Evolutionary conservation across 2,329 filamentous ascomycete species (phyloP).

Genomic region (Talaromyces sp.): DNA sequence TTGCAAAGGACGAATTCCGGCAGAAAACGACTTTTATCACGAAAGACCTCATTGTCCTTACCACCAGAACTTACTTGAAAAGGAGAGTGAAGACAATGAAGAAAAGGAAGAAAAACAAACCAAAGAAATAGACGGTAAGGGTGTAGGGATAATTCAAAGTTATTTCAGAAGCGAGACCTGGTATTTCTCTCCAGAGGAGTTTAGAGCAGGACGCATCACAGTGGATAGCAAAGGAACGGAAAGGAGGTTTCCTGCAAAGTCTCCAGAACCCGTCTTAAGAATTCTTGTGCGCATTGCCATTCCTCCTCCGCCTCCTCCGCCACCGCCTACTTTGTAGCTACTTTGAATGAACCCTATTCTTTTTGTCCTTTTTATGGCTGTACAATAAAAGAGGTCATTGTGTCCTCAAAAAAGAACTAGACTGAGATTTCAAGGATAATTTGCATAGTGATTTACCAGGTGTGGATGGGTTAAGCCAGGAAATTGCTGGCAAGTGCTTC

Average conservation of each 20-base stretch:
- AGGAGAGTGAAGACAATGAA: background rate
- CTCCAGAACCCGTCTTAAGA: background rate
- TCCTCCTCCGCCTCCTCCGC: background rate
- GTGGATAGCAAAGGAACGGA: background rate
- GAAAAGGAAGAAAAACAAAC: background rate
- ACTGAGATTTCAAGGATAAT: background rate
- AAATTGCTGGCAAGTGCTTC: background rate
- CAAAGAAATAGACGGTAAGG: background rate
- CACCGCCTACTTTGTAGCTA: background rate
- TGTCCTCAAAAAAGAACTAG: background rate
- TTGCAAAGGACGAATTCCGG: background rate
- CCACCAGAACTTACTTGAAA: background rate
- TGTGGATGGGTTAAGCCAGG: background rate
- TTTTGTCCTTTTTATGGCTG: background rate
- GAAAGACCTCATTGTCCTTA: background rate
- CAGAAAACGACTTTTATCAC: background rate
- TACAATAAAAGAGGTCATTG: background rate
- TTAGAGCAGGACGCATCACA: background rate
- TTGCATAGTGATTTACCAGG: background rate
- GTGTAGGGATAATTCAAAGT: background rate
- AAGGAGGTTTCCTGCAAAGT: background rate
- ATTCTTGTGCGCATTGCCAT: background rate
- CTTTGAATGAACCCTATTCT: background rate
- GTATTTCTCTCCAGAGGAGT: background rate
- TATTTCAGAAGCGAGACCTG: background rate